These are phyloP conservation scores for Aspergillus sp. DNA, from an alignment of 2,329 filamentous ascomycete genomes.

Conservation along the genomic window DNA sequence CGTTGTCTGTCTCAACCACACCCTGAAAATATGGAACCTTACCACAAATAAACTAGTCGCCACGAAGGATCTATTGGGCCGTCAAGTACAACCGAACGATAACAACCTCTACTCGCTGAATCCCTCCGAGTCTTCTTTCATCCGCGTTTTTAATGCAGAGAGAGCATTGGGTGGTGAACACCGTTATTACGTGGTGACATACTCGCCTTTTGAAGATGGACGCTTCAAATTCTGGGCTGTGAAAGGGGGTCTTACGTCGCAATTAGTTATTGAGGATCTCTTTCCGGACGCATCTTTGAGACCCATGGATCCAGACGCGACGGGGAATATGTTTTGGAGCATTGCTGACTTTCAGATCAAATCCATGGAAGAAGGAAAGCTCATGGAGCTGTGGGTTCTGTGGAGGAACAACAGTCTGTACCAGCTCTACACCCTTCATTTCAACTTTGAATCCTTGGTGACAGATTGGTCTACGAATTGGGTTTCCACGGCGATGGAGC, in stretches of 20 bases:
- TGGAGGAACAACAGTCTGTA: conserved; percentile 82
- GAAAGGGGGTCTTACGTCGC: conserved; percentile 51
- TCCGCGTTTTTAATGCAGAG: conserved; percentile 60
- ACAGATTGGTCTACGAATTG: conserved; percentile 60
- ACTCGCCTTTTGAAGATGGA: conserved; percentile 76
- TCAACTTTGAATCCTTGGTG: conserved; percentile 57
- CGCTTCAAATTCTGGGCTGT: conserved; percentile 93
- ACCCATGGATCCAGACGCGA: conserved; percentile 54
- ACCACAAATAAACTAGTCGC: conserved; percentile 68
- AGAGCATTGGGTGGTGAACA: conserved; percentile 40
- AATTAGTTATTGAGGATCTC: conserved; percentile 59
- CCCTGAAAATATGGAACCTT: conserved; percentile 81
- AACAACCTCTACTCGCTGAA: conserved; percentile 67
- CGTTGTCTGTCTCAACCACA: conserved; percentile 82
- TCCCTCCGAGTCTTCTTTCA: conserved; percentile 65
- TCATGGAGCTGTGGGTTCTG: conserved; percentile 61
- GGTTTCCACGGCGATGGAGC: conserved; percentile 59
- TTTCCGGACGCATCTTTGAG: conserved; percentile 57
- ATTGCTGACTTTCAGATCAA: conserved; percentile 66
- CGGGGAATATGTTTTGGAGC: conserved; percentile 68
- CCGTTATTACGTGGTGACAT: conserved; percentile 63
- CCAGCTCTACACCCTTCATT: conserved; percentile 63
- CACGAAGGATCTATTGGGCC: conserved; percentile 68
- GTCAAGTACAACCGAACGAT: conserved; percentile 58
- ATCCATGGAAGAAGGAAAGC: conserved; percentile 44